phyloP scores from a whole-genome alignment of 257 asterid species.

The Capsicum chinense region DNA sequence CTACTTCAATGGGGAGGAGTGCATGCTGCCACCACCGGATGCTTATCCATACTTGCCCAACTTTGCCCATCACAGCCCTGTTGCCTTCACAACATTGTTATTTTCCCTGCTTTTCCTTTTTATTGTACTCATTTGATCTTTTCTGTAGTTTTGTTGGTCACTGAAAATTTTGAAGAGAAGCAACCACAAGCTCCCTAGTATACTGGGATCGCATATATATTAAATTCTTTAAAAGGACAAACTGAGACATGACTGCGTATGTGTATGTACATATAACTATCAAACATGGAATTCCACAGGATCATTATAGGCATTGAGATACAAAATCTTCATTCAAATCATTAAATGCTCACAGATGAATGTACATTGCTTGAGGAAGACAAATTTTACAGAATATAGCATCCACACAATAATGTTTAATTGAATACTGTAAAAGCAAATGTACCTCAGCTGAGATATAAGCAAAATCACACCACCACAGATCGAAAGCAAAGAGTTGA shows the following conservation, averaged over 20 bases:
- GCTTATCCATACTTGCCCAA: slow-evolving; percentile 83
- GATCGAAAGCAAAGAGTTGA: background rate
- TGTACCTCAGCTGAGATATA: background rate
- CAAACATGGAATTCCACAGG: background rate
- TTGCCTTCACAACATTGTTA: slow-evolving; percentile 36
- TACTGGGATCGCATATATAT: background rate
- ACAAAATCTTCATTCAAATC: background rate
- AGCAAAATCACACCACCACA: background rate
- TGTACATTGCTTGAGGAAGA: background rate
- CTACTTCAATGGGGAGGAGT: slow-evolving; percentile 89
- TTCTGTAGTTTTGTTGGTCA: slow-evolving; percentile 31
- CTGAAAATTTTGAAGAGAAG: slow-evolving; percentile 41
- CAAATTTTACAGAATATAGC: background rate
- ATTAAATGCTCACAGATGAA: background rate
- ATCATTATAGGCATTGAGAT: background rate
- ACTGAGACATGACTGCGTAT: background rate
- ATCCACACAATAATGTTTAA: background rate
- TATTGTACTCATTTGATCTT: slow-evolving; percentile 43
- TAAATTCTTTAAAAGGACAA: background rate
- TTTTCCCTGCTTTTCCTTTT: slow-evolving; percentile 41
- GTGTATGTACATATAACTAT: background rate
- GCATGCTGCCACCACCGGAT: slow-evolving; percentile 86
- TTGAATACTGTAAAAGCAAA: background rate
- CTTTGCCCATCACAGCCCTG: slow-evolving; percentile 48
- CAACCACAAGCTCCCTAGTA: background rate